These are phyloP conservation scores for Debaryomyces robertsiae DNA, from an alignment of 1,139 yeast species.

Conservation along the genomic window DNA sequence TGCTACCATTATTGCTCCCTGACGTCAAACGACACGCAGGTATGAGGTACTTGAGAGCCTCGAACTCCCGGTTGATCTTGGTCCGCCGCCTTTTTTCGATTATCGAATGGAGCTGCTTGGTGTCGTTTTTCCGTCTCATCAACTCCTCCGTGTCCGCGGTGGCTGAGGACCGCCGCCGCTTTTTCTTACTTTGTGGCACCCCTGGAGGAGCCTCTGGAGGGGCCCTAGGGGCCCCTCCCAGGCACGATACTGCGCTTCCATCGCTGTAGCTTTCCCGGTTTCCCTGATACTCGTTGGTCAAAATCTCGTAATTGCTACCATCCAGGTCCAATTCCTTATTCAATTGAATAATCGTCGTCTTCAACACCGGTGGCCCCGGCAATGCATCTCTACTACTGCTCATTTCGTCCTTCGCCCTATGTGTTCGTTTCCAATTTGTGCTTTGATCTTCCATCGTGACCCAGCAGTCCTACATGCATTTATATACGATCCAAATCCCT, in stretches of 20 bases:
- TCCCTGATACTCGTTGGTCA: constrained; percentile 38
- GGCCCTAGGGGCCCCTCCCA: constrained; percentile 7
- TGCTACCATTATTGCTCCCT: constrained; percentile 13
- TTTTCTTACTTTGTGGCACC: constrained; percentile 30
- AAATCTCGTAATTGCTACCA: constrained; percentile 45
- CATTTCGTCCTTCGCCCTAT: not conserved
- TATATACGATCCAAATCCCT: not conserved
- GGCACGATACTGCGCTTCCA: too few species aligned
- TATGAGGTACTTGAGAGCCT: constrained; percentile 72
- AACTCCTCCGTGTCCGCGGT: constrained; percentile 54
- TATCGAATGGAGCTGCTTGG: constrained; percentile 67
- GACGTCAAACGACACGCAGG: constrained; percentile 69
- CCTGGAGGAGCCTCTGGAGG: constrained; percentile 3
- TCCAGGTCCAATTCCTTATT: constrained; percentile 49
- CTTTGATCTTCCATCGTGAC: too few species aligned
- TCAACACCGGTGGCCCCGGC: constrained; percentile 63
- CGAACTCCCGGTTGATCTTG: constrained; percentile 81
- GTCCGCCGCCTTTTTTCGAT: constrained; percentile 79
- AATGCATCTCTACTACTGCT: constrained; percentile 18
- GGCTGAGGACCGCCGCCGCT: constrained; percentile 50
- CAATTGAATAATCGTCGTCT: constrained; percentile 63
- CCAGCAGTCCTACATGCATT: not conserved
- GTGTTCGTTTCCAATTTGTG: not conserved
- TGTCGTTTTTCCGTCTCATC: constrained; percentile 59
- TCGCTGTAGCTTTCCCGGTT: constrained; percentile 1